These are phyloP conservation scores for Cadophora luteo-olivacea DNA, from an alignment of 2,329 filamentous ascomycete genomes.

Conservation along the genomic window DNA sequence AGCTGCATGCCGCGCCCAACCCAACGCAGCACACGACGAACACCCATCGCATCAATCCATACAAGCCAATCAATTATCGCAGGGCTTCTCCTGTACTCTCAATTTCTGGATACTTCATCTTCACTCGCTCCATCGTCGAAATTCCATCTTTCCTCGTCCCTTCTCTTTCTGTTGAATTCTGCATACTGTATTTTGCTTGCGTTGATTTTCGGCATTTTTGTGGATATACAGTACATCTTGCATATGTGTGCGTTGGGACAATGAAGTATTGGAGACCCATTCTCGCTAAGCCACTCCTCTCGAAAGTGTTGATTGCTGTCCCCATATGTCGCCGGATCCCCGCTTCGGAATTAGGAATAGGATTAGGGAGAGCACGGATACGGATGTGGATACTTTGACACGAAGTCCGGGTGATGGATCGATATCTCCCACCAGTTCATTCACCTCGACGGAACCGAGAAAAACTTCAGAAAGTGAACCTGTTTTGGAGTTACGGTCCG, in stretches of 20 bases:
- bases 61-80: slow-evolving; percentile 6
- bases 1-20: slow-evolving; percentile 8
- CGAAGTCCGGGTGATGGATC: not conserved
- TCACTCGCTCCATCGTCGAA: not conserved
- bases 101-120: not conserved
- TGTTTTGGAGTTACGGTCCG: not conserved
- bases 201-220: not conserved
- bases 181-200: not conserved
- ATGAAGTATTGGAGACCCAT: slow-evolving; percentile 5
- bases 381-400: not conserved
- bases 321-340: slow-evolving; percentile 17
- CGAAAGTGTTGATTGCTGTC: not conserved
- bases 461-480: not conserved
- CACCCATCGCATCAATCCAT: not conserved
- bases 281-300: slow-evolving; percentile 14
- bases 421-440: not conserved
- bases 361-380: not conserved
- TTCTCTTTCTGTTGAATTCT: not conserved
- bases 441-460: not conserved
- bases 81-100: slow-evolving; percentile 2
- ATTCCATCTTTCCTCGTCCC: not conserved
- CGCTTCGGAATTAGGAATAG: slow-evolving; percentile 3
- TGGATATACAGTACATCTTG: not conserved
- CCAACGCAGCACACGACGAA: slow-evolving; percentile 14
- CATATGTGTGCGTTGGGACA: not conserved